Conservation (phyloP, 768 basidiomycete species). For the Hysterangium stoloniferum region DNA sequence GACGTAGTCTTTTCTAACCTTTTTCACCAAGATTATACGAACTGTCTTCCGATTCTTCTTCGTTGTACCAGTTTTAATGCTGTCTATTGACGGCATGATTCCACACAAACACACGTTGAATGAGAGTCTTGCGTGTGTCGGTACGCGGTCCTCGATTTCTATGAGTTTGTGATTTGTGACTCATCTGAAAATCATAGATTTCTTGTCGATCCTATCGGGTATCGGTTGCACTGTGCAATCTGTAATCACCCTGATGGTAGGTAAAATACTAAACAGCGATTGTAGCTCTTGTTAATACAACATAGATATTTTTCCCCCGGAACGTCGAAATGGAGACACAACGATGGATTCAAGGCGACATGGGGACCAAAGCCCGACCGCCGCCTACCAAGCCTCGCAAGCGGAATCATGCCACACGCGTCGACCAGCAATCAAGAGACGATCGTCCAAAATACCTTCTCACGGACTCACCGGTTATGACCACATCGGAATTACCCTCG, state of each 20-base stretch:
- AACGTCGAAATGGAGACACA: constrained; percentile 61
- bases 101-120: constrained; percentile 55
- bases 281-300: neutral
- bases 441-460: neutral
- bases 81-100: constrained; percentile 63
- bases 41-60: constrained; percentile 70
- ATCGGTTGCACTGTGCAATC: constrained; percentile 64
- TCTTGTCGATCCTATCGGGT: constrained; percentile 44
- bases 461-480: constrained; percentile 3
- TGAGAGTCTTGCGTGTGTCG: constrained; percentile 46
- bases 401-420: neutral
- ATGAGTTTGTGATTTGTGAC: neutral
- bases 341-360: constrained; percentile 1
- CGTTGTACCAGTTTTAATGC: constrained; percentile 52
- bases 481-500: neutral
- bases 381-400: neutral
- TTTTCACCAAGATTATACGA: constrained; percentile 72
- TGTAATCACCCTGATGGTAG: constrained; percentile 63
- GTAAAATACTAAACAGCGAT: constrained; percentile 14
- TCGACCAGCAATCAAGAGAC: neutral
- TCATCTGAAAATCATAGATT: constrained; percentile 25
- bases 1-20: no score
- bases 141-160: constrained; percentile 22
- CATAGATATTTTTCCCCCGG: constrained; percentile 78
- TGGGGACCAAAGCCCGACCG: neutral